Evolutionary conservation across 2,329 filamentous ascomycete genomes (phyloP).

Genomic region (Paraphoma sp.): DNA sequence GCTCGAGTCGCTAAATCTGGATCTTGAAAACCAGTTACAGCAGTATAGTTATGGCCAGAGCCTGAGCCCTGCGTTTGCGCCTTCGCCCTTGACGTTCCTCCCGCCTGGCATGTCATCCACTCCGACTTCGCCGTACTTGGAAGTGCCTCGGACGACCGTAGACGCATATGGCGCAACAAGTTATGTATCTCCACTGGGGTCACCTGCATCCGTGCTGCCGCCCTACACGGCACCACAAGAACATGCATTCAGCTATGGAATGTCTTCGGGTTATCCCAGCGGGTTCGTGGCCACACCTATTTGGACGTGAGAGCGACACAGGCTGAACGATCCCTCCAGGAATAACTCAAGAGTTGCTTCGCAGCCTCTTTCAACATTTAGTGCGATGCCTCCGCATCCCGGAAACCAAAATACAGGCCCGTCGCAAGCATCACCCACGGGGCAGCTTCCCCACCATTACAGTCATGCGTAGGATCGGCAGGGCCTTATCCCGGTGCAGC

Average conservation of each 20-base stretch:
- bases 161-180: constrained; percentile 38
- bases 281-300: constrained; percentile 53
- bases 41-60: constrained; percentile 51
- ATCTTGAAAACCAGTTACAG: constrained; percentile 49
- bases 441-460: constrained; percentile 28
- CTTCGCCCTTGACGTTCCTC: constrained; percentile 52
- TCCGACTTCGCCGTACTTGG: constrained; percentile 52
- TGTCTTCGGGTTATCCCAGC: constrained; percentile 49
- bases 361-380: constrained; percentile 31
- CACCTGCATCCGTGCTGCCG: constrained; percentile 42
- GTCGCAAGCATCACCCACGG: constrained; percentile 20
- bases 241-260: constrained; percentile 50
- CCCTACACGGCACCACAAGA: constrained; percentile 48
- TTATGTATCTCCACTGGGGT: constrained; percentile 46
- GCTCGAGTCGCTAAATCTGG: constrained; percentile 48
- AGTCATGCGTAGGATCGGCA: constrained; percentile 19
- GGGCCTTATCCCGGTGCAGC: constrained; percentile 2
- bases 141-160: constrained; percentile 50
- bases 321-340: constrained; percentile 52
- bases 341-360: constrained; percentile 38
- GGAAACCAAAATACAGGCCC: constrained; percentile 15
- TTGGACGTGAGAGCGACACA: constrained; percentile 49
- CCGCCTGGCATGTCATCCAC: constrained; percentile 42
- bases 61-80: constrained; percentile 58
- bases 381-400: constrained; percentile 18